A percentile compares a stretch with the other conserved stretches of the same genome.
These are phyloP conservation scores for Aspergillus udagawae DNA, from an alignment of 2,329 filamentous ascomycete species.

Conservation along the genomic window DNA sequence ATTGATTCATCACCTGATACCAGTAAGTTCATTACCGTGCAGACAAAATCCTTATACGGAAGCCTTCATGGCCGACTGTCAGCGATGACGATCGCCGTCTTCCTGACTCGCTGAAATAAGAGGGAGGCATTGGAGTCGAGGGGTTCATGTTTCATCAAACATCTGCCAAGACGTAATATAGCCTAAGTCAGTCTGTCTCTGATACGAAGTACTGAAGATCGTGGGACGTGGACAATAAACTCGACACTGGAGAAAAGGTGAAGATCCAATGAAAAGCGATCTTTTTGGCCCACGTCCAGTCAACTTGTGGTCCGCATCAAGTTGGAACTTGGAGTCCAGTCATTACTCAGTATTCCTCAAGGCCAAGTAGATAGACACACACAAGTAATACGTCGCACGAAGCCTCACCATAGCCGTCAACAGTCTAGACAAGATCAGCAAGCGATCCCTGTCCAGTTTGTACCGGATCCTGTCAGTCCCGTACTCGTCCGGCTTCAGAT, in stretches of 20 bases:
- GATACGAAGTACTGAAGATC: background rate
- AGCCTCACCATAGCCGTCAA: background rate
- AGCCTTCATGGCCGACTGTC: background rate
- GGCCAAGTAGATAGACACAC: too few species aligned
- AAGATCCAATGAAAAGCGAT: background rate
- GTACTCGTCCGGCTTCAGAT: background rate
- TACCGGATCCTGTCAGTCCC: background rate
- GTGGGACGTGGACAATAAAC: background rate
- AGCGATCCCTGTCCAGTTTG: background rate
- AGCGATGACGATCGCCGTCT: background rate
- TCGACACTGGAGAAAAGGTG: background rate
- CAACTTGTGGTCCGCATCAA: background rate
- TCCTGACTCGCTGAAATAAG: slow-evolving; percentile 3
- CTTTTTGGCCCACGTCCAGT: background rate
- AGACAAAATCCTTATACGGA: background rate
- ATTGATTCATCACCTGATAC: background rate
- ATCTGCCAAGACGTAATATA: slow-evolving; percentile 10
- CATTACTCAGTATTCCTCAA: background rate
- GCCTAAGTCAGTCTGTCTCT: background rate
- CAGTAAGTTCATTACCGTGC: background rate
- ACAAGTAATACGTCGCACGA: too few species aligned
- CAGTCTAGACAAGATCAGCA: background rate
- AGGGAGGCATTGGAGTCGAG: background rate
- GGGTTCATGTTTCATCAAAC: slow-evolving; percentile 7
- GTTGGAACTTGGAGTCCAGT: background rate